Percentiles rank a stretch among this genome's conserved stretches.
phyloP scores from a whole-genome alignment of 495 filamentous ascomycete genomes.

The Bathelium albidoporum region DNA sequence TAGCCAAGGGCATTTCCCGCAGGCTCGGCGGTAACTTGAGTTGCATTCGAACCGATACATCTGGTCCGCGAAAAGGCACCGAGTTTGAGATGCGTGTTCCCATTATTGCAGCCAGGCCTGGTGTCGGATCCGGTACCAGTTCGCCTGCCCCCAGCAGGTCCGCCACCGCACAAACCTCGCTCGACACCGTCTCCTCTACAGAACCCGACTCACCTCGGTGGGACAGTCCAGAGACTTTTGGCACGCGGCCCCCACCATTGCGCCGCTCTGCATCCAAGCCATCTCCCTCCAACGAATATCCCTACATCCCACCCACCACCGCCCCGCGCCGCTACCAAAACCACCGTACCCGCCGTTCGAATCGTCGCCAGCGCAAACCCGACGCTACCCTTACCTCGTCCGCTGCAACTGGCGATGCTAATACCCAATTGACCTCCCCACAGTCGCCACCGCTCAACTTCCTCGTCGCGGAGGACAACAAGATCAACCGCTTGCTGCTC shows the following conservation, averaged over 20 bases:
- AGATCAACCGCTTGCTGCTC: constrained; percentile 65
- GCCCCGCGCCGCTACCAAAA: not conserved
- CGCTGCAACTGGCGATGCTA: not conserved
- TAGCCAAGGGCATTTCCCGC: constrained; percentile 64
- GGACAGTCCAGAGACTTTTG: not conserved
- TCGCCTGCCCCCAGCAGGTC: not conserved
- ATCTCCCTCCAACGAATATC: not conserved
- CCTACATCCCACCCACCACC: not conserved
- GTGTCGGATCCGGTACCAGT: not conserved
- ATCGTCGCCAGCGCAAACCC: constrained; percentile 13
- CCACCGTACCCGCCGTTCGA: not conserved
- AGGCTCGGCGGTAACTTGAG: constrained; percentile 67
- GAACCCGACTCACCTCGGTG: not conserved
- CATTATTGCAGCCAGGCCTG: constrained; percentile 36
- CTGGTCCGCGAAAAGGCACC: constrained; percentile 56
- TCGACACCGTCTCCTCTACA: not conserved
- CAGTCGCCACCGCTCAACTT: constrained; percentile 53
- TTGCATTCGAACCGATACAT: constrained; percentile 57
- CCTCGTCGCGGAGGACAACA: constrained; percentile 72
- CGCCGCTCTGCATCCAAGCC: not conserved
- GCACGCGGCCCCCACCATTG: not conserved
- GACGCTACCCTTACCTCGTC: constrained; percentile 42
- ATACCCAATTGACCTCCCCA: not conserved
- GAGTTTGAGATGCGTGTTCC: constrained; percentile 68
- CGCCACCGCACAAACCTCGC: not conserved